These are phyloP conservation scores for Edaphochlamys debaryana DNA, from an alignment of 139 green algal genomes.

Conservation along the genomic window DNA sequence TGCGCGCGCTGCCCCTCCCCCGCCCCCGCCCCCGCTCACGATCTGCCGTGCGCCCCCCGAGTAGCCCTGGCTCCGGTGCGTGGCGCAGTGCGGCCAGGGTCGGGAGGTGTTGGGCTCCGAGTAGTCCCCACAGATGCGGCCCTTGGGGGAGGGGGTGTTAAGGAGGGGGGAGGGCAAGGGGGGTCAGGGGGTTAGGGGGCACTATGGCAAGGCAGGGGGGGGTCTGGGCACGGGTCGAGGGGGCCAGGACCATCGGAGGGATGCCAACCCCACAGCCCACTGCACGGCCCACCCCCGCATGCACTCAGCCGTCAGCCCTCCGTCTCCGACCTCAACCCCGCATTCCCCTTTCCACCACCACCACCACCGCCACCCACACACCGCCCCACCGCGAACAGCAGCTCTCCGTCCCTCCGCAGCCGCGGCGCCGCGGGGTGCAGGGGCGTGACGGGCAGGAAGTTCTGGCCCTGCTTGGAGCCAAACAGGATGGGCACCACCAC, in stretches of 20 bases:
- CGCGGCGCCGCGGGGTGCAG: not conserved
- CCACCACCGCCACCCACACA: no score
- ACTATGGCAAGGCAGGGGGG: no score
- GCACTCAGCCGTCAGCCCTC: no score
- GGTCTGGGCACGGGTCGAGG: no score
- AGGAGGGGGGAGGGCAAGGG: no score
- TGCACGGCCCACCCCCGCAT: no score
- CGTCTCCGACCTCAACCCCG: no score
- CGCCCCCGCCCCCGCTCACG: not conserved
- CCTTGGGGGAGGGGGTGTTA: not conserved
- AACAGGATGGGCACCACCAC: constrained; percentile 46
- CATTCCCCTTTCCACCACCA: no score
- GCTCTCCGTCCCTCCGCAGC: not conserved
- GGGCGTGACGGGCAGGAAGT: constrained; percentile 7
- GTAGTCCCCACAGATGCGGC: constrained; percentile 42
- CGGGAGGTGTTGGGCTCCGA: not conserved
- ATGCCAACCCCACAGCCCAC: no score
- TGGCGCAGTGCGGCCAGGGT: not conserved
- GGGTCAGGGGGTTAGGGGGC: no score
- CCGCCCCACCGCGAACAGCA: constrained; percentile 41
- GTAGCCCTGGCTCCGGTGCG: not conserved
- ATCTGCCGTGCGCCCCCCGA: not conserved
- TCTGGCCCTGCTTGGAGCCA: not conserved
- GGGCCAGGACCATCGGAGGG: no score
- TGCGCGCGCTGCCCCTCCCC: no score